phyloP scores from a whole-genome alignment of 192 early-diverging fungal genomes.

The Allomyces javanicus region DNA sequence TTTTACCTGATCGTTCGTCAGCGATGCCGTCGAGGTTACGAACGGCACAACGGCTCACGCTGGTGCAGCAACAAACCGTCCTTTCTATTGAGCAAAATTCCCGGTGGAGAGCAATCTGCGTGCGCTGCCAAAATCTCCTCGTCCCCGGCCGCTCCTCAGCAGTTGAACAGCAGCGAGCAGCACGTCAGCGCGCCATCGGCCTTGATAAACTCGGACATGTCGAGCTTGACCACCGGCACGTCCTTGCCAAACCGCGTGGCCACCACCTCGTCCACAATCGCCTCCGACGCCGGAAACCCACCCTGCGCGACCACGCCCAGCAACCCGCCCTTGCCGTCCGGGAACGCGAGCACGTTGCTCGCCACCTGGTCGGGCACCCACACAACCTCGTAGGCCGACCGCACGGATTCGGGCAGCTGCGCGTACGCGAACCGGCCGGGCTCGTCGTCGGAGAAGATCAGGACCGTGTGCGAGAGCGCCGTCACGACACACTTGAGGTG shows the following conservation, averaged over 20 bases:
- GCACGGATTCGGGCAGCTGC: slow-evolving; percentile 7
- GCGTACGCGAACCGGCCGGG: slow-evolving; percentile 8
- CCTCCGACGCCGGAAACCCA: slow-evolving; percentile 10
- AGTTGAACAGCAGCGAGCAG: slow-evolving; percentile 10
- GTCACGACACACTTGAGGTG: slow-evolving; percentile 20
- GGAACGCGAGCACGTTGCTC: slow-evolving; percentile 16
- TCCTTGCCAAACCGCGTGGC: slow-evolving; percentile 1
- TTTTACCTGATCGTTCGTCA: too few relatives aligned
- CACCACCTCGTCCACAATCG: slow-evolving; percentile 5
- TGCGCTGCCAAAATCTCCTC: too few relatives aligned
- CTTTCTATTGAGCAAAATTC: too few relatives aligned
- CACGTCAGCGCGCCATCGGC: slow-evolving; percentile 21
- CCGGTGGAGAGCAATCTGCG: too few relatives aligned
- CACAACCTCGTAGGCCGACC: slow-evolving; percentile 4
- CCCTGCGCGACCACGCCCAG: slow-evolving; percentile 11
- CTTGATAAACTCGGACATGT: slow-evolving; percentile 19
- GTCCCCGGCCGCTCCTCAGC: too few relatives aligned
- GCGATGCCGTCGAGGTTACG: too few relatives aligned
- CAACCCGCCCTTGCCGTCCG: slow-evolving; percentile 1
- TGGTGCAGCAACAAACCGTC: too few relatives aligned
- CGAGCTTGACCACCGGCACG: slow-evolving; percentile 3
- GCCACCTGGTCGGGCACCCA: slow-evolving; percentile 15
- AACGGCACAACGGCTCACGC: too few relatives aligned
- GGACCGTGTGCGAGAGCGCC: slow-evolving; percentile 2
- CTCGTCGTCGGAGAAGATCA: slow-evolving; percentile 11